Base-by-base conservation (phyloP, 257 asterid species). In the Rehmannia glutinosa region DNA sequence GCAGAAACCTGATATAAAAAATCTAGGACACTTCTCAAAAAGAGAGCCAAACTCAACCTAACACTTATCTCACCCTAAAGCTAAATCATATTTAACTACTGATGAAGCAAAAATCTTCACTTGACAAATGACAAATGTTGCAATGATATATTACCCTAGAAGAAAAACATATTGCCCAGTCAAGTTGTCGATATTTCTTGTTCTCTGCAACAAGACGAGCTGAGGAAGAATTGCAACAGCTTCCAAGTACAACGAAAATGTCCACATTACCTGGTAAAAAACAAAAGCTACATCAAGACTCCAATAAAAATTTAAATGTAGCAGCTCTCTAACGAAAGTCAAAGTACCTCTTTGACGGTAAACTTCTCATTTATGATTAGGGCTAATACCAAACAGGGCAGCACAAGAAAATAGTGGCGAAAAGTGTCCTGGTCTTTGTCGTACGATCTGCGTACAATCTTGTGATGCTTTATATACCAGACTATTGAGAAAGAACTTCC, bases 151-250 rank as follows among this genome's bases (percentile, higher is more conserved):
- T 81, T 78, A 90, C 97, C 97, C 97, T 12, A 90, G 81, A 73
- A 90, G 91, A 41, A 87, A 59, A 68, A 90, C 90, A 36, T 90
- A 90, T 87, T 90, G 97, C 33, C 97, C 97, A 8, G 97, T 90
- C 83, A 90, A 80, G 72, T 90, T 90, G 84, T 90, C 97, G 23
- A 90, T 90, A 69, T 90, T 90, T 74, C 93, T 84, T 54, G 97
- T 90, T 66, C 95, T 85, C 79, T 90, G 97, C 81, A 90, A 73
- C 77, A 90, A 75, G 54, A 90, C 93, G 51, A 90, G 82, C 87
- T 87, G 97, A 68, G 97, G 95, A 79, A 90, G 83, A 73, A 90
- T 90, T 70, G 97, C 97, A 51, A 90, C 90, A 64, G 95, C 95
- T 78, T 90, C 97, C 84, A 90, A 76, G 80, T 54, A 90, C 79